Evolutionary conservation across 345 rosid species (phyloP).

Genomic region (Brassica napus): Da-Ae NC_063442.1:7751001-7751500

Average conservation of each 20-base stretch:
- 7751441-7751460: constrained; percentile 69
- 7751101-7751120: constrained; percentile 86
- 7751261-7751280: constrained; percentile 67
- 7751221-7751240: constrained; percentile 79
- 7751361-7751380: constrained; percentile 79
- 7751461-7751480: constrained; percentile 76
- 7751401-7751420: constrained; percentile 66
- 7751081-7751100: constrained; percentile 72
- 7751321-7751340: constrained; percentile 84
- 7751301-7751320: constrained; percentile 70
- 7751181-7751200: constrained; percentile 45
- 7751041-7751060: not conserved
- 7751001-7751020: constrained; percentile 39
- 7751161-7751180: constrained; percentile 48
- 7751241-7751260: constrained; percentile 72
- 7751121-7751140: constrained; percentile 80
- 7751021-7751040: not conserved
- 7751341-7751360: constrained; percentile 81
- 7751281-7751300: constrained; percentile 82
- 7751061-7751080: constrained; percentile 39
- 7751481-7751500: constrained; percentile 50
- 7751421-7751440: constrained; percentile 69
- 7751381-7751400: constrained; percentile 74
- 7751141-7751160: constrained; percentile 36
- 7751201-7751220: constrained; percentile 68